A percentile compares a stretch with the other conserved stretches of the same genome.
phyloP scores from a whole-genome alignment of 129 eudicot genomes.

The Smallanthus sonchifolius region DNA sequence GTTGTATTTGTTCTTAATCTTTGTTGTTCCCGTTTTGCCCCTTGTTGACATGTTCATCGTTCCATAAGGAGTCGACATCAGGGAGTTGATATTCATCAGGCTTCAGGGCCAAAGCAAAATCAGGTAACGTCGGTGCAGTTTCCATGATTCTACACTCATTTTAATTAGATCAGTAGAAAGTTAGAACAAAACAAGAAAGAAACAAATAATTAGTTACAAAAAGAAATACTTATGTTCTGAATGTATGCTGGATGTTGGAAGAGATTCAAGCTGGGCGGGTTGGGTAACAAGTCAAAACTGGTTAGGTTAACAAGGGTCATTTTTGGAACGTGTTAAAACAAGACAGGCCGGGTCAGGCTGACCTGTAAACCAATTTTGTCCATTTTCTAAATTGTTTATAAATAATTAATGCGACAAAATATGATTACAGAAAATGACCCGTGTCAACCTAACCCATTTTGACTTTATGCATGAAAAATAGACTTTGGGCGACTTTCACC shows the following conservation, averaged over 20 bases:
- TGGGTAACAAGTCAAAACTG: background rate
- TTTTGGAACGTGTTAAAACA: no score
- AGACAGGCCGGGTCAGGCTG: no score
- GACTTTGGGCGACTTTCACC: no score
- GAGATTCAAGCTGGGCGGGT: background rate
- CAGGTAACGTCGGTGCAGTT: slow-evolving; percentile 91
- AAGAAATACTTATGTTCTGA: background rate
- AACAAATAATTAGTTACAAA: background rate
- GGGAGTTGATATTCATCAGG: slow-evolving; percentile 99
- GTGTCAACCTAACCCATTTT: no score
- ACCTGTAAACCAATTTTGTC: no score
- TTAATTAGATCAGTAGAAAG: background rate
- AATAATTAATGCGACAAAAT: no score
- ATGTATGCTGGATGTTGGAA: no score
- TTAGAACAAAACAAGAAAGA: background rate
- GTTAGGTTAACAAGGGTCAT: background rate
- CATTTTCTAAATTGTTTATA: no score
- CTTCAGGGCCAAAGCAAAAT: slow-evolving; percentile 85
- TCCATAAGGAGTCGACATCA: slow-evolving; percentile 63
- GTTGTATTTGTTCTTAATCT: slow-evolving; percentile 21
- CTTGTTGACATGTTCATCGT: slow-evolving; percentile 43
- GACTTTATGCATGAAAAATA: background rate
- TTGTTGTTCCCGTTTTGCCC: slow-evolving; percentile 33
- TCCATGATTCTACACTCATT: slow-evolving; percentile 72
- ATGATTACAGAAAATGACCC: no score